Conservation (phyloP, 345 rosid genomes). For the Euphorbia pulcherrima region DNA sequence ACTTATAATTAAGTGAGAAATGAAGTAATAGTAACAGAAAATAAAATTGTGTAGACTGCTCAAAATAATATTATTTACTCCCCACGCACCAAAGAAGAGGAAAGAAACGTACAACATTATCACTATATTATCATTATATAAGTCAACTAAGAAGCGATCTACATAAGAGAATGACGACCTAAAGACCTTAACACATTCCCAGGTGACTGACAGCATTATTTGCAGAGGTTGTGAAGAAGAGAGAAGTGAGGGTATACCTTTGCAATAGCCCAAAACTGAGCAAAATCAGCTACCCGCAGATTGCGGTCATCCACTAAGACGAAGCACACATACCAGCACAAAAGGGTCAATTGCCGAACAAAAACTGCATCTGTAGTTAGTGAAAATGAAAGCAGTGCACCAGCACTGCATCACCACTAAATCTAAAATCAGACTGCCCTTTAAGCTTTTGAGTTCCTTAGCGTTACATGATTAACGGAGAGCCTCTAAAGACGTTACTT, state of each 20-base stretch:
- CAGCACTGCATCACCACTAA: conserved; percentile 77
- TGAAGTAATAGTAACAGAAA: neutral
- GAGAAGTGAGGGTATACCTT: conserved; percentile 90
- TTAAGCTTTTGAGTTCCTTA: conserved; percentile 35
- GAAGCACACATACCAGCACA: conserved; percentile 95
- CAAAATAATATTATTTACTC: neutral
- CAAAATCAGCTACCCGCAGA: conserved; percentile 99
- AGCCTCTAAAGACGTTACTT: conserved; percentile 24
- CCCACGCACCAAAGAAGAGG: conserved; percentile 5
- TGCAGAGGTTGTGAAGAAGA: conserved; percentile 42
- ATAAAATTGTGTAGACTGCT: conserved; percentile 2
- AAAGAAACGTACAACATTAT: conserved; percentile 2
- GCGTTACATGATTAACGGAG: conserved; percentile 23
- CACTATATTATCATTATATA: conserved; percentile 10
- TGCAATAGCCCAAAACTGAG: conserved; percentile 99
- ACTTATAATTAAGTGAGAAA: neutral
- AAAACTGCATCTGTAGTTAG: conserved; percentile 96
- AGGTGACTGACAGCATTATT: conserved; percentile 33
- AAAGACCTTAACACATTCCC: conserved; percentile 39
- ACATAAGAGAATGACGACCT: conserved; percentile 26
- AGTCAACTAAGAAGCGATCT: conserved; percentile 22
- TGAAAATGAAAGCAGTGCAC: conserved; percentile 75
- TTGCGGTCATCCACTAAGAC: conserved; percentile 99
- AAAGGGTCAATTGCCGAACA: conserved; percentile 96
- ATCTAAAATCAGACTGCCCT: conserved; percentile 52